Percentiles rank a stretch among this genome's conserved stretches.
Conservation (phyloP, 768 basidiomycete species). For the Dendrothele bispora region DNA sequence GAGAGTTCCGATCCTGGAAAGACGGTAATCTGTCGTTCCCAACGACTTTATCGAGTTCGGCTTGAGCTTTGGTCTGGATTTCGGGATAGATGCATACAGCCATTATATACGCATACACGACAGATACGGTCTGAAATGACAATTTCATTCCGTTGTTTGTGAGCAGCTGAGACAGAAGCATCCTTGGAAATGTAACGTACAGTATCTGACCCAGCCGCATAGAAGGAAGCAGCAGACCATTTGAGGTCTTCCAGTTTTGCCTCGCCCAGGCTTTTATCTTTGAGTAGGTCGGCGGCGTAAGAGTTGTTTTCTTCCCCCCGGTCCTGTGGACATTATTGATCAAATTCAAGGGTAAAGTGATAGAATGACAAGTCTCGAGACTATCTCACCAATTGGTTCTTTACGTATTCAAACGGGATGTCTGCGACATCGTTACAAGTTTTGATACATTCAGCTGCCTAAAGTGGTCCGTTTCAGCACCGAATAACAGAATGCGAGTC, state of each 20-base stretch:
- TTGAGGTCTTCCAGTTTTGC: slow-evolving; percentile 18
- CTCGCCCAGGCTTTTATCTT: slow-evolving; percentile 4
- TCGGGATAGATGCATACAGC: slow-evolving; percentile 17
- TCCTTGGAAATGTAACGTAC: slow-evolving; percentile 14
- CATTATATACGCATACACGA: slow-evolving; percentile 16
- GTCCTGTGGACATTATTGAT: not conserved
- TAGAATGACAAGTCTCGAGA: not conserved
- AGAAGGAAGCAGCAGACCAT: slow-evolving; percentile 20
- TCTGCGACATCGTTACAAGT: slow-evolving; percentile 29
- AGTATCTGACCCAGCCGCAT: slow-evolving; percentile 7
- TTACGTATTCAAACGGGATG: slow-evolving; percentile 27
- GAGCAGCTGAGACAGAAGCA: not conserved
- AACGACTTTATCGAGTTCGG: slow-evolving; percentile 16
- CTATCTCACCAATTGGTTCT: slow-evolving; percentile 30
- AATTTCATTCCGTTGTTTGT: not conserved
- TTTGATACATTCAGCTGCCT: slow-evolving; percentile 4
- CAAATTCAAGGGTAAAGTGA: slow-evolving; percentile 2
- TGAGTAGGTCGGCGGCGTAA: slow-evolving; percentile 14
- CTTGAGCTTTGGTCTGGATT: slow-evolving; percentile 15
- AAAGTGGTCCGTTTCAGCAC: not conserved
- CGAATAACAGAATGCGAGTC: not conserved
- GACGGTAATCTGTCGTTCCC: slow-evolving; percentile 16
- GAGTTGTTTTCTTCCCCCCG: slow-evolving; percentile 6
- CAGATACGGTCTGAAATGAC: slow-evolving; percentile 1
- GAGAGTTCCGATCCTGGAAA: slow-evolving; percentile 12